phyloP scores from a whole-genome alignment of 805 yeast genomes.

The Gaillardinia entomophila region DNA sequence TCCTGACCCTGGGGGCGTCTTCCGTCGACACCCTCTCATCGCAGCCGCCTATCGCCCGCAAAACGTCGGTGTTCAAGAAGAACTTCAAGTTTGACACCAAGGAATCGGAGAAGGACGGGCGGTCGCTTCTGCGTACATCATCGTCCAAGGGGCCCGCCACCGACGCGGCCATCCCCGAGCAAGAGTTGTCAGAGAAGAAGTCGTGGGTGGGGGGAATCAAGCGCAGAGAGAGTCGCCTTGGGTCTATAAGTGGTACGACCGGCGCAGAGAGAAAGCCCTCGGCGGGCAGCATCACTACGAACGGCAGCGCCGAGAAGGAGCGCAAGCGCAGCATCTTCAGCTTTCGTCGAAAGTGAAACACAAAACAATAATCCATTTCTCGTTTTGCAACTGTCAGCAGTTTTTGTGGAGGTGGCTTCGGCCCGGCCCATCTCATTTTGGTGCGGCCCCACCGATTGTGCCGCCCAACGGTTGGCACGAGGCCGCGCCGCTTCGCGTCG shows the following conservation, averaged over 20 bases:
- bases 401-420: no score
- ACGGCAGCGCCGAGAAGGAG: slow-evolving; percentile 4
- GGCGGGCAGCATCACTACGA: slow-evolving; percentile 12
- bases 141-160: slow-evolving; percentile 2
- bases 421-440: no score
- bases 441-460: no score
- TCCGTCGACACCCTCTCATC: slow-evolving; percentile 2
- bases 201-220: slow-evolving; percentile 37
- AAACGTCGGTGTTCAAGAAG: slow-evolving; percentile 23
- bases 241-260: slow-evolving; percentile 2
- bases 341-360: slow-evolving; percentile 29
- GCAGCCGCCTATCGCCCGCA: slow-evolving; percentile 2
- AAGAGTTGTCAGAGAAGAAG: slow-evolving; percentile 26
- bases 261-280: slow-evolving; percentile 14
- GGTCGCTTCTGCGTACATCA: slow-evolving; percentile 7
- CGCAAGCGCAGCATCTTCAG: slow-evolving; percentile 30
- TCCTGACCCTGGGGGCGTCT: background rate
- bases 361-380: no score
- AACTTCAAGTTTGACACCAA: slow-evolving; percentile 21
- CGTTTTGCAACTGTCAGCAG: no score
- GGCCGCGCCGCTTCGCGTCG: no score
- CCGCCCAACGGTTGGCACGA: no score
- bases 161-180: background rate
- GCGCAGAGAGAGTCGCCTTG: slow-evolving; percentile 19
- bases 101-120: slow-evolving; percentile 7